These are phyloP conservation scores for Reticulascus tulasneorum DNA, from an alignment of 2,329 filamentous ascomycete genomes.

Conservation along the genomic window DNA sequence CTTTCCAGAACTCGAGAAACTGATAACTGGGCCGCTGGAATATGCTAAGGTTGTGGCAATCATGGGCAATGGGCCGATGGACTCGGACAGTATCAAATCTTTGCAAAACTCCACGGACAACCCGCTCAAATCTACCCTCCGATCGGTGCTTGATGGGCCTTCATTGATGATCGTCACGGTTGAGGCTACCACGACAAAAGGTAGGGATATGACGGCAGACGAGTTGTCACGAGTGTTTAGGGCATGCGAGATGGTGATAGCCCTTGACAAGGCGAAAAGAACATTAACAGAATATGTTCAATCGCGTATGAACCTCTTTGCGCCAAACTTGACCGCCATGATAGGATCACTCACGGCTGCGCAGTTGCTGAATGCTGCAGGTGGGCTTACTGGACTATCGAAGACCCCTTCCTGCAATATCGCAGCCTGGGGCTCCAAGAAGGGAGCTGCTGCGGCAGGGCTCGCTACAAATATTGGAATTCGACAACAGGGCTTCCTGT, in stretches of 20 bases:
- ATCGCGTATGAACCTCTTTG: conserved; percentile 94
- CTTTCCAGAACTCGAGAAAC: conserved; percentile 86
- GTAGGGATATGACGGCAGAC: conserved; percentile 68
- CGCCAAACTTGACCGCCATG: conserved; percentile 85
- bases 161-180: conserved; percentile 94
- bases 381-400: conserved; percentile 80
- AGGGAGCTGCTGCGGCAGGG: conserved; percentile 68
- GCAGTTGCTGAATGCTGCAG: conserved; percentile 91
- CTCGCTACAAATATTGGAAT: conserved; percentile 91
- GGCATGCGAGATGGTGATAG: conserved; percentile 85
- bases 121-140: conserved; percentile 68
- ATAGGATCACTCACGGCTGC: conserved; percentile 91
- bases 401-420: conserved; percentile 94
- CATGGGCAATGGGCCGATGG: conserved; percentile 85
- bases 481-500: conserved; percentile 89
- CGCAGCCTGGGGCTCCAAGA: conserved; percentile 84
- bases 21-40: conserved; percentile 88
- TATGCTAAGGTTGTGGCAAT: conserved; percentile 95
- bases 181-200: conserved; percentile 86
- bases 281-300: conserved; percentile 91
- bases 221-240: conserved; percentile 71
- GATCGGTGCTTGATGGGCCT: conserved; percentile 79
- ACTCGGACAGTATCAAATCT: conserved; percentile 72
- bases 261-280: conserved; percentile 80
- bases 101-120: conserved; percentile 77